phyloP scores from a whole-genome alignment of 2,329 filamentous ascomycete species.

The Cytospora paraplurivora region DNA sequence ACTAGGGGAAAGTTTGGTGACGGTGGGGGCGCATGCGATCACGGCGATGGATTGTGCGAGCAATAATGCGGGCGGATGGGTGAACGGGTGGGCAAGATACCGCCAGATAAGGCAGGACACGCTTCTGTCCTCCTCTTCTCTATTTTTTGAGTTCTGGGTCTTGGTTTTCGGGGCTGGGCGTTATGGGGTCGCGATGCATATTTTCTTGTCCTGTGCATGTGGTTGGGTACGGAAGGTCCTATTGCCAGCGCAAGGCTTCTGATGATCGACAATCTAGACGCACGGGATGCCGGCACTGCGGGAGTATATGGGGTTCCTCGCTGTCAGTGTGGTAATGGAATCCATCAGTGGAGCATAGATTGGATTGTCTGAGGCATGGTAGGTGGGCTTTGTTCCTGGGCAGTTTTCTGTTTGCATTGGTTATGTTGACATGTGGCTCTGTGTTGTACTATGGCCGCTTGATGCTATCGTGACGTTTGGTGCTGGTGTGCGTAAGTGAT shows the following conservation, averaged over 20 bases:
- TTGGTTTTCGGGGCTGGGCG: neutral
- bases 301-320: neutral
- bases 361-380: neutral
- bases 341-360: neutral
- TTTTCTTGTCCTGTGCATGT: neutral
- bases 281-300: too few relatives aligned
- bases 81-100: too few relatives aligned
- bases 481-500: too few relatives aligned
- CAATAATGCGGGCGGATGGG: constrained; percentile 12
- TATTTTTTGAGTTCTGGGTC: constrained; percentile 3
- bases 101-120: neutral
- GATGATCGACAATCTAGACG: neutral
- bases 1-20: neutral
- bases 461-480: too few relatives aligned
- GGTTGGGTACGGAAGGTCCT: neutral
- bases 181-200: neutral
- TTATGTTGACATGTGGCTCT: too few relatives aligned
- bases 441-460: too few relatives aligned
- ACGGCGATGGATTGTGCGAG: constrained; percentile 16
- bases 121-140: neutral
- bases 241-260: neutral
- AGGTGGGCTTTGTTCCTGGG: neutral
- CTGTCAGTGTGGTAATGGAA: neutral
- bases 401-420: too few relatives aligned
- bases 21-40: neutral